Base-by-base conservation (phyloP, 208 protist genomes). In the Naegleria gruberi region DNA sequence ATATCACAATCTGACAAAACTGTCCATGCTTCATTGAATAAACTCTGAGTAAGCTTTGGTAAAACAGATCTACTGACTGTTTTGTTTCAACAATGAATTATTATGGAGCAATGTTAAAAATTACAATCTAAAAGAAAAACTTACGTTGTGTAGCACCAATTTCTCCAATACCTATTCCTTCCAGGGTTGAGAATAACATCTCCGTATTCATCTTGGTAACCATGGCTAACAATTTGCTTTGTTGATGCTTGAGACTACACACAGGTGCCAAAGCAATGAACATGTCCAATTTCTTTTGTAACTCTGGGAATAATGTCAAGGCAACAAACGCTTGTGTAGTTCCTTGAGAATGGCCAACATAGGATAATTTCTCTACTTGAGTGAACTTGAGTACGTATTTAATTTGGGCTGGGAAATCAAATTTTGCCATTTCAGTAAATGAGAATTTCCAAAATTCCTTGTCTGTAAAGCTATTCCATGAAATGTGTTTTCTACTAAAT, bases 281-380 rank as follows among this genome's bases (percentile, higher is more conserved):
- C 30, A 92, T 23, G 47, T 84, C 34, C 15, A 91, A 0, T 77
- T 92, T 92, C 17, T n/a, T 30, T 55, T 81, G 77, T 12, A 91
- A 6, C 19, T 92, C 90, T 34, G 37, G 86, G 73, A 87, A 44
- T 10, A 83, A 43, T 30, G n/a, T 44, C 41, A 92, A 83, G 40
- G 42, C 90, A 34, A 77, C 45, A 82, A 92, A 90, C 26, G 43
- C 51, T 57, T 92, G 90, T 43, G 81, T 82, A 30, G 73, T 88
- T 73, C 92, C 92, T 41, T 93, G 92, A 51, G 77, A 90, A 55
- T 92, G 91, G 2, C 92, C 92, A 47, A 93, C 74, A 55, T 89
- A 92, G 51, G 6, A 23, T 3, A 93, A n/a, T 19, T 26, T 90
- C 15, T 42, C 42, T n/a, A 7, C 15, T 8, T 84, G 30, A 4